Evolutionary conservation across 164 flowering plant genomes (phyloP).

Genomic region (Pachysandra terminalis): DNA sequence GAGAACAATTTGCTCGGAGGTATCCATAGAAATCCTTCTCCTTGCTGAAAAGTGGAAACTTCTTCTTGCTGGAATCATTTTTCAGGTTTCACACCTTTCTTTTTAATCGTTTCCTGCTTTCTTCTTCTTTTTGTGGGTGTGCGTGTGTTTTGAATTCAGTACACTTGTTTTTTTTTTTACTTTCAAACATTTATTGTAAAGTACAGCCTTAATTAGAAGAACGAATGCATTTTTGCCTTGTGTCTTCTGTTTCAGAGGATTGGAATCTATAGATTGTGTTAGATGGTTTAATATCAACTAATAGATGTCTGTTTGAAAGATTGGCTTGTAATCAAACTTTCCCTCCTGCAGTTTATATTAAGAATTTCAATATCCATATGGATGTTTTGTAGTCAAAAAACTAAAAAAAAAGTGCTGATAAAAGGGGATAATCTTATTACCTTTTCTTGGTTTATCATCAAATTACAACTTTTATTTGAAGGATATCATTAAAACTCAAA

Average conservation of each 20-base stretch:
- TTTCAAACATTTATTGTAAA: too few relatives aligned
- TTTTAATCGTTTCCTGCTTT: neutral
- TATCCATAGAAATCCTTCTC: slow-evolving; percentile 57
- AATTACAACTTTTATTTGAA: neutral
- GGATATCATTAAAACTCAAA: neutral
- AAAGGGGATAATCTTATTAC: too few relatives aligned
- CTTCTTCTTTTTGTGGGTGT: neutral
- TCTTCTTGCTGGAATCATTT: slow-evolving; percentile 73
- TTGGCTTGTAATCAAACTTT: neutral
- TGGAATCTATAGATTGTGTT: neutral
- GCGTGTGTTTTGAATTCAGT: neutral
- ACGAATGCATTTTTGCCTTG: neutral
- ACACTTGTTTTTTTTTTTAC: neutral
- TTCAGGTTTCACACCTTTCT: slow-evolving; percentile 53
- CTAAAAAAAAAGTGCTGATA: neutral
- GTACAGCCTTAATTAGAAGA: too few relatives aligned
- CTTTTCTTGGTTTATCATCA: neutral
- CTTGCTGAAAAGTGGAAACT: slow-evolving; percentile 85
- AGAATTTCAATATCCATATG: neutral
- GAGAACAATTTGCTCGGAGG: slow-evolving; percentile 83
- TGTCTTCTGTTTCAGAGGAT: neutral
- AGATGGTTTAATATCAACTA: neutral
- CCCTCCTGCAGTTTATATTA: neutral
- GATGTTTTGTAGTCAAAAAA: neutral
- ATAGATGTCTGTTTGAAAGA: neutral